phyloP scores from a whole-genome alignment of 2,329 filamentous ascomycete species.

The Colletotrichum coccodes region DNA sequence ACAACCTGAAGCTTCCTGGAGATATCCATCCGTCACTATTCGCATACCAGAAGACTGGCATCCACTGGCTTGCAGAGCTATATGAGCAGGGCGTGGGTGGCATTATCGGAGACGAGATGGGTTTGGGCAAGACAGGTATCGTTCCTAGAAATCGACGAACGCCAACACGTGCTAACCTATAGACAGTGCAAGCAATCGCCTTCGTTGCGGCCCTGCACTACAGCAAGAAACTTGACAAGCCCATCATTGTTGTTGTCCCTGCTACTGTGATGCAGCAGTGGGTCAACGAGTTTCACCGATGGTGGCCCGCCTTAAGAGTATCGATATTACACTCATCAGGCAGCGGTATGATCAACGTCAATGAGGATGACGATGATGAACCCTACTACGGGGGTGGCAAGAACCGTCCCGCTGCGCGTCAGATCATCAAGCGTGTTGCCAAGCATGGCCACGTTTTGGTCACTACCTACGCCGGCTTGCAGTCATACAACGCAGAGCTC shows the following conservation, averaged over 20 bases:
- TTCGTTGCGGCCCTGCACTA: conserved; percentile 93
- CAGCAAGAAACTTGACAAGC: conserved; percentile 84
- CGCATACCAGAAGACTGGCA: conserved; percentile 96
- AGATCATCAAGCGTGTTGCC: conserved; percentile 84
- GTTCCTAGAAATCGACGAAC: background rate
- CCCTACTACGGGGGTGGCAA: conserved; percentile 44
- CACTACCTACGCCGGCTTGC: conserved; percentile 95
- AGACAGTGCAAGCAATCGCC: conserved; percentile 67
- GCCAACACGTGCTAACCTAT: conserved; percentile 16
- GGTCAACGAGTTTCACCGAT: conserved; percentile 98
- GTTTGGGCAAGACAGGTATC: conserved; percentile 85
- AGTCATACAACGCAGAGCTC: conserved; percentile 86
- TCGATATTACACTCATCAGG: conserved; percentile 96
- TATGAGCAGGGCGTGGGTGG: conserved; percentile 91
- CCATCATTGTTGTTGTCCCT: conserved; percentile 91
- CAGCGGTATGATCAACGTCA: conserved; percentile 93
- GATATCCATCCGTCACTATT: conserved; percentile 94
- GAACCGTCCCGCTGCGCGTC: conserved; percentile 73
- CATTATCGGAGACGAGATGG: conserved; percentile 98
- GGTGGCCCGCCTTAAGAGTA: conserved; percentile 99
- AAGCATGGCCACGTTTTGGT: conserved; percentile 91
- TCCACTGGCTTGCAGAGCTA: conserved; percentile 95
- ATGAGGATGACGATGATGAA: conserved; percentile 63
- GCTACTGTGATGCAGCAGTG: conserved; percentile 96
- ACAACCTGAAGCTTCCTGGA: conserved; percentile 83